phyloP scores from a whole-genome alignment of 2,329 filamentous ascomycete genomes.

The Verticillium dahliae region DNA sequence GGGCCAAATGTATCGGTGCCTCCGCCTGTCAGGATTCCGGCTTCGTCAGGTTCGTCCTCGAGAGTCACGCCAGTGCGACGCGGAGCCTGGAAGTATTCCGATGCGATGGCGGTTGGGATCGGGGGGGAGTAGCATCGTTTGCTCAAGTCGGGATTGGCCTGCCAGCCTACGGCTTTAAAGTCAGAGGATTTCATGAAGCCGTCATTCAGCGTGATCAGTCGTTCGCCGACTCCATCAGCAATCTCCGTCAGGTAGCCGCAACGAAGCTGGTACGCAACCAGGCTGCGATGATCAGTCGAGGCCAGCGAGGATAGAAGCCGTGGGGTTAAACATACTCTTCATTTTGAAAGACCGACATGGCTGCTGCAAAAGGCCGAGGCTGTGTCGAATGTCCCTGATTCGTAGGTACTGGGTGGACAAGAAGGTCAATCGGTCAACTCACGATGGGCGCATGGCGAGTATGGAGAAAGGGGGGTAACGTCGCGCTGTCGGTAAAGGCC shows the following conservation, averaged over 20 bases:
- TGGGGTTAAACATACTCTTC: constrained; percentile 26
- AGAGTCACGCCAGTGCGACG: constrained; percentile 57
- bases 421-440: neutral
- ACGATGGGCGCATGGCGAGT: neutral
- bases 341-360: constrained; percentile 37
- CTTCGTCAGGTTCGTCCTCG: constrained; percentile 66
- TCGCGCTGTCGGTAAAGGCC: neutral
- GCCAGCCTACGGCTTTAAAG: constrained; percentile 80
- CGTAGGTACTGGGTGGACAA: neutral
- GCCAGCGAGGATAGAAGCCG: neutral
- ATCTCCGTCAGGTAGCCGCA: constrained; percentile 74
- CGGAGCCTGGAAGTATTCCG: constrained; percentile 75
- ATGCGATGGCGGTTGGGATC: constrained; percentile 75
- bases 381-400: neutral
- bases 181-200: constrained; percentile 71
- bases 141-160: constrained; percentile 64
- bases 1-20: constrained; percentile 64
- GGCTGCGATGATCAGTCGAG: constrained; percentile 37
- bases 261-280: constrained; percentile 76
- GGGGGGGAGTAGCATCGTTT: constrained; percentile 82
- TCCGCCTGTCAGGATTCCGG: constrained; percentile 63
- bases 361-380: neutral
- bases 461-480: neutral
- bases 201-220: constrained; percentile 75
- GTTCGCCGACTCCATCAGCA: constrained; percentile 78